Evolutionary conservation across 768 basidiomycete species (phyloP).

Genomic region (Kwoniella heveanensis): DNA sequence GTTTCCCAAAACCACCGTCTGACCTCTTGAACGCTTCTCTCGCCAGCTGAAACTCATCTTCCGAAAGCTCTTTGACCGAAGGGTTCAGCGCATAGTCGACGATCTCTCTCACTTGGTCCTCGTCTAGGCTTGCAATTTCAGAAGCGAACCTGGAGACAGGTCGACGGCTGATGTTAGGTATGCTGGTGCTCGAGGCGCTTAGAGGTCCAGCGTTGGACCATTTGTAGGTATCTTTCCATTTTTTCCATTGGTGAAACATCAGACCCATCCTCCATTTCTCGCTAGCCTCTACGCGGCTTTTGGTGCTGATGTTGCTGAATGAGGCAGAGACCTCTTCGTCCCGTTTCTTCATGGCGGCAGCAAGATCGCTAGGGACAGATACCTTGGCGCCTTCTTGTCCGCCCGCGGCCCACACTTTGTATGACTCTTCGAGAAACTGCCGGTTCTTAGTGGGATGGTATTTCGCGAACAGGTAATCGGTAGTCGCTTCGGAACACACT

Average conservation of each 20-base stretch:
- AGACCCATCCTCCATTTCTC: background rate
- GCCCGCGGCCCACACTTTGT: background rate
- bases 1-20: background rate
- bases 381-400: background rate
- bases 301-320: background rate
- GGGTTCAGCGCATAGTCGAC: background rate
- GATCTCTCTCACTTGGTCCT: background rate
- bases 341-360: background rate
- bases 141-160: background rate
- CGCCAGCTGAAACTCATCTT: background rate
- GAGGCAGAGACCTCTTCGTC: background rate
- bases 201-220: background rate
- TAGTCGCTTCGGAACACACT: background rate
- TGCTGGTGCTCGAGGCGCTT: background rate
- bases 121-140: background rate
- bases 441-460: background rate
- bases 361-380: background rate
- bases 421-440: background rate
- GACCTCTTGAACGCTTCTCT: background rate
- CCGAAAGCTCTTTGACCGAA: background rate
- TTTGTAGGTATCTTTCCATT: constrained; percentile 1
- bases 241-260: background rate
- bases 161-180: background rate
- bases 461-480: background rate
- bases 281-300: too few species aligned